These are phyloP conservation scores for Suhomyces yuchorum DNA, from an alignment of 1,139 yeast species.

Conservation along the genomic window DNA sequence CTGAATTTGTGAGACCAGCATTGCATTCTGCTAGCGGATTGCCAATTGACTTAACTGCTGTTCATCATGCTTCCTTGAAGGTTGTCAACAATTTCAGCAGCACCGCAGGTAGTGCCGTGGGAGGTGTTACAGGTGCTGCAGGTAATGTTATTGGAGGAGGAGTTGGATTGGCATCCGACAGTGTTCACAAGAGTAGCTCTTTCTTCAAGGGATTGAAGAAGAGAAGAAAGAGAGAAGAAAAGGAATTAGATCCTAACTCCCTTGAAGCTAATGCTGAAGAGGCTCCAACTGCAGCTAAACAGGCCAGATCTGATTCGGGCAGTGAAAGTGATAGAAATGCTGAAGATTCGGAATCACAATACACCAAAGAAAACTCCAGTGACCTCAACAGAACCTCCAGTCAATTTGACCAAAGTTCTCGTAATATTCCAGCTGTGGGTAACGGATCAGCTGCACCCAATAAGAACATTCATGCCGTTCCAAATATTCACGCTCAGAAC, in stretches of 20 bases:
- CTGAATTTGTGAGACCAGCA: conserved; percentile 68
- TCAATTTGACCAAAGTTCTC: conserved; percentile 6
- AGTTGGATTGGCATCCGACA: conserved; percentile 44
- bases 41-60: conserved; percentile 41
- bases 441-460: conserved; percentile 1
- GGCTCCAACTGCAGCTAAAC: conserved; percentile 14
- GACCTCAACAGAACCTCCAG: conserved; percentile 6
- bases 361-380: conserved; percentile 3
- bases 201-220: conserved; percentile 39
- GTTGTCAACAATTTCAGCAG: conserved; percentile 47
- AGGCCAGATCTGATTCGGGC: conserved; percentile 12
- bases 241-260: conserved; percentile 15
- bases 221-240: conserved; percentile 25
- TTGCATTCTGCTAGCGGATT: conserved; percentile 45
- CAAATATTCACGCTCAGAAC: conserved; percentile 38
- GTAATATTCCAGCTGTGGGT: conserved; percentile 5
- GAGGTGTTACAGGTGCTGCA: conserved; percentile 43
- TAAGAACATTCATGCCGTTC: conserved; percentile 28
- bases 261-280: conserved; percentile 15
- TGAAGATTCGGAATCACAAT: conserved; percentile 3
- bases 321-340: neutral
- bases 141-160: conserved; percentile 35
- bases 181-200: conserved; percentile 48
- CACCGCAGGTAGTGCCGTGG: conserved; percentile 40
- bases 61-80: conserved; percentile 51